Conservation (phyloP, 768 basidiomycete genomes). For the Tephrocybe sp. region DNA sequence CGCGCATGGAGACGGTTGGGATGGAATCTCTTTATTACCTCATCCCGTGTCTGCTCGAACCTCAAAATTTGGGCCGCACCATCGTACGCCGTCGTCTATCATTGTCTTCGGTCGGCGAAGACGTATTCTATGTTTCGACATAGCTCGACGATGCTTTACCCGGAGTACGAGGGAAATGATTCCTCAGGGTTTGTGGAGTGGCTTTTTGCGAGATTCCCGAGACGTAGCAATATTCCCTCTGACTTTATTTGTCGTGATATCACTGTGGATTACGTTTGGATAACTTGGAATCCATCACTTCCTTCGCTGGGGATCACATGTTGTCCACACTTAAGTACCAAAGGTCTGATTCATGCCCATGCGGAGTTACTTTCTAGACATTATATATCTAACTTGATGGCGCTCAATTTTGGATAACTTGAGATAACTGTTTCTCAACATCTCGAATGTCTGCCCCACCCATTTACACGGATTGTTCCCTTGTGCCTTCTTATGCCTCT, state of each 20-base stretch:
- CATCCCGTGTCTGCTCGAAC: constrained; percentile 15
- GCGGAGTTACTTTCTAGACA: background rate
- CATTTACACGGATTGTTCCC: constrained; percentile 12
- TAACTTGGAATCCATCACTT: constrained; percentile 4
- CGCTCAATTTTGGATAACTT: background rate
- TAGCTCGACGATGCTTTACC: background rate
- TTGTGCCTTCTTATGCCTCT: constrained; percentile 32
- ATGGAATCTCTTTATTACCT: constrained; percentile 14
- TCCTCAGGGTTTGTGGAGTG: constrained; percentile 21
- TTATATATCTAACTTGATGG: background rate
- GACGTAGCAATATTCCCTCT: constrained; percentile 46
- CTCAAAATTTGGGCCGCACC: background rate
- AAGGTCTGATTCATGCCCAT: too few species aligned
- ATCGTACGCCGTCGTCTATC: background rate
- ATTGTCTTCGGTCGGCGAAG: constrained; percentile 6
- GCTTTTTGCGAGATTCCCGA: constrained; percentile 37
- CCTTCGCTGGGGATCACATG: background rate
- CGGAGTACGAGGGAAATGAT: background rate
- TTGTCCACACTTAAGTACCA: too few species aligned
- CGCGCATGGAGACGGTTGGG: background rate
- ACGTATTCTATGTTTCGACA: constrained; percentile 4
- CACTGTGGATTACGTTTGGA: constrained; percentile 31
- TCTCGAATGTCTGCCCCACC: constrained; percentile 5
- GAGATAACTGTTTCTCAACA: background rate
- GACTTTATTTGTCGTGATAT: constrained; percentile 36